Percentiles rank a stretch among this genome's conserved stretches.
Evolutionary conservation across 495 filamentous ascomycete genomes (phyloP).

Genomic region (Trichoderma reesei): DNA sequence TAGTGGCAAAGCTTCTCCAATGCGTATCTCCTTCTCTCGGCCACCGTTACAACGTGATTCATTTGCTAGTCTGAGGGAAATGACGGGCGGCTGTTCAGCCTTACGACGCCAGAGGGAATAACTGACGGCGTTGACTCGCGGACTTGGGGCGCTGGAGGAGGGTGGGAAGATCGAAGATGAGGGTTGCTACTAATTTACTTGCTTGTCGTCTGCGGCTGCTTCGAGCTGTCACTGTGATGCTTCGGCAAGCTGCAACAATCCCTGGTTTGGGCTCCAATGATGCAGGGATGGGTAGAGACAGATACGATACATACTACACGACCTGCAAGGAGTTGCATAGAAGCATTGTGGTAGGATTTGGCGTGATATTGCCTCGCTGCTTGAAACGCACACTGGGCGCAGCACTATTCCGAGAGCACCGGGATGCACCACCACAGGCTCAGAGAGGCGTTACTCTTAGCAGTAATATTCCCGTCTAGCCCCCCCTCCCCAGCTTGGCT

Average conservation of each 20-base stretch:
- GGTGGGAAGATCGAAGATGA: not conserved
- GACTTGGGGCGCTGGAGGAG: not conserved
- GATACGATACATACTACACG: not conserved
- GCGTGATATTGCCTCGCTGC: too few species aligned
- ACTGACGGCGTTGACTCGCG: not conserved
- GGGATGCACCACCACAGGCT: too few species aligned
- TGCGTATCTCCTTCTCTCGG: too few species aligned
- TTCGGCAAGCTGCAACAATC: not conserved
- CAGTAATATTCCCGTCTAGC: too few species aligned
- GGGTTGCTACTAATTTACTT: not conserved
- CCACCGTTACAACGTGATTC: not conserved
- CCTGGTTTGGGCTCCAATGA: not conserved
- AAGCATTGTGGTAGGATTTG: too few species aligned
- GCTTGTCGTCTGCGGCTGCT: not conserved
- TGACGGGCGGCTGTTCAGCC: not conserved
- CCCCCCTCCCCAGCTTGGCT: too few species aligned
- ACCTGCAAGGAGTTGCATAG: too few species aligned
- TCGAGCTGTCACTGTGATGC: not conserved
- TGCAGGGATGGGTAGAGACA: not conserved
- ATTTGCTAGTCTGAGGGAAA: not conserved
- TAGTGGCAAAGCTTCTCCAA: not conserved
- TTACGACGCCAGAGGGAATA: not conserved
- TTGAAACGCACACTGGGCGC: not conserved
- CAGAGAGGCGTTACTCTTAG: too few species aligned
- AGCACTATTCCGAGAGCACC: not conserved